phyloP scores from a whole-genome alignment of 176 grass and related monocot genomes.

The Oryza australiensis region DNA sequence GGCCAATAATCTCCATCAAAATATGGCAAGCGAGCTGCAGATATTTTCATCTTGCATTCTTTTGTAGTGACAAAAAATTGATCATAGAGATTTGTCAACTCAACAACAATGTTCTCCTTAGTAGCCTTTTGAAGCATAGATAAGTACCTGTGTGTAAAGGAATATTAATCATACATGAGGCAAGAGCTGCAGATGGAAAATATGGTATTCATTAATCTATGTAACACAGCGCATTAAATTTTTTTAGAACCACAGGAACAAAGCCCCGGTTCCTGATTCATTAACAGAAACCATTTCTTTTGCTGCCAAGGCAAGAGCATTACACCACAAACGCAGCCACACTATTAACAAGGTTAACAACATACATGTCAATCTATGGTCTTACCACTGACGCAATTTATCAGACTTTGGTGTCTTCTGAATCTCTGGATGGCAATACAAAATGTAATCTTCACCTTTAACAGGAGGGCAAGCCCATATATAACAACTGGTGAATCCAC shows the following conservation, averaged over 20 bases:
- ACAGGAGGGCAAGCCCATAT: constrained; percentile 97
- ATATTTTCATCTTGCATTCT: constrained; percentile 76
- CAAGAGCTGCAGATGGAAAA: constrained; percentile 17
- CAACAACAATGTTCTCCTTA: constrained; percentile 77
- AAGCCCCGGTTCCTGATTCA: too few relatives aligned
- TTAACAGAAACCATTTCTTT: too few relatives aligned
- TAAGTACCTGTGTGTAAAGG: constrained; percentile 66
- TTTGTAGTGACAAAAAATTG: constrained; percentile 58
- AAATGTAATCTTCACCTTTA: constrained; percentile 94
- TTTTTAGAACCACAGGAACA: too few relatives aligned
- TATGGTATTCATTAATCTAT: constrained; percentile 12
- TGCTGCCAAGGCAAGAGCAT: too few relatives aligned
- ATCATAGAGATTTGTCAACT: constrained; percentile 86
- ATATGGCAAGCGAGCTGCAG: constrained; percentile 85
- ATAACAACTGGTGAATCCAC: constrained; percentile 95
- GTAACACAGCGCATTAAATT: neutral
- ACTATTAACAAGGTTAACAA: neutral
- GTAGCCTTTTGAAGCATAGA: constrained; percentile 86
- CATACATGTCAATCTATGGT: constrained; percentile 5
- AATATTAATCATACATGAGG: constrained; percentile 26
- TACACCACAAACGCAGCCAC: too few relatives aligned
- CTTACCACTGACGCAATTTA: constrained; percentile 82
- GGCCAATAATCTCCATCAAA: constrained; percentile 99
- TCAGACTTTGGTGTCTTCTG: constrained; percentile 96
- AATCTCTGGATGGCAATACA: constrained; percentile 98